Evolutionary conservation across 2,329 filamentous ascomycete genomes (phyloP).

Genomic region (Chrysoporthe puriensis): DNA sequence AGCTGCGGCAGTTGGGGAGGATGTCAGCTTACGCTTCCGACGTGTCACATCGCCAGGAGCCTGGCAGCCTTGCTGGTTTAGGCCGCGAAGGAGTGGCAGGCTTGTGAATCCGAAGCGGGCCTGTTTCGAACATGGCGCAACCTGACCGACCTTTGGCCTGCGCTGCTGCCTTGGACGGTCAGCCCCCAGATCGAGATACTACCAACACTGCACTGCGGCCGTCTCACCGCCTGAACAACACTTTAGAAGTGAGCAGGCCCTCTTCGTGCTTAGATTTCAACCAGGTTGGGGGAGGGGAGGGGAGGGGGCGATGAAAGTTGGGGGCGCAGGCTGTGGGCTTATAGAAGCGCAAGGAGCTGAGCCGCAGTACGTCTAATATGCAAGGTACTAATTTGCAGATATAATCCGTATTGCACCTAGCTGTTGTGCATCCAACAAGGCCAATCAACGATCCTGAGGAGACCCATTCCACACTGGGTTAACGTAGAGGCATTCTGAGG

Average conservation of each 20-base stretch:
- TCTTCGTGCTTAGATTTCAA: neutral
- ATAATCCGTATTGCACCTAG: neutral
- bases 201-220: neutral
- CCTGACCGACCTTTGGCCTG: neutral
- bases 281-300: no score
- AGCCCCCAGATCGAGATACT: neutral
- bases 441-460: no score
- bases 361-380: neutral
- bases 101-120: neutral
- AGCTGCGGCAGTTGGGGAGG: neutral
- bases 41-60: neutral
- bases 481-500: neutral
- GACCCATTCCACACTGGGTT: no score
- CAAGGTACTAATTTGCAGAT: neutral
- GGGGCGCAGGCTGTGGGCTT: neutral
- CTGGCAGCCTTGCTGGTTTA: neutral
- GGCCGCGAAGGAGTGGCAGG: neutral
- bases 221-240: neutral
- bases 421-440: neutral
- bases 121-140: neutral
- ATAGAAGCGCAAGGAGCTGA: neutral
- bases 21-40: constrained; percentile 2
- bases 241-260: neutral
- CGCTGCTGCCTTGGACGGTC: neutral
- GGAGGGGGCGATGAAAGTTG: neutral